Evolutionary conservation across 768 basidiomycete genomes (phyloP).

Genomic region (Lactifluus volemus): DNA sequence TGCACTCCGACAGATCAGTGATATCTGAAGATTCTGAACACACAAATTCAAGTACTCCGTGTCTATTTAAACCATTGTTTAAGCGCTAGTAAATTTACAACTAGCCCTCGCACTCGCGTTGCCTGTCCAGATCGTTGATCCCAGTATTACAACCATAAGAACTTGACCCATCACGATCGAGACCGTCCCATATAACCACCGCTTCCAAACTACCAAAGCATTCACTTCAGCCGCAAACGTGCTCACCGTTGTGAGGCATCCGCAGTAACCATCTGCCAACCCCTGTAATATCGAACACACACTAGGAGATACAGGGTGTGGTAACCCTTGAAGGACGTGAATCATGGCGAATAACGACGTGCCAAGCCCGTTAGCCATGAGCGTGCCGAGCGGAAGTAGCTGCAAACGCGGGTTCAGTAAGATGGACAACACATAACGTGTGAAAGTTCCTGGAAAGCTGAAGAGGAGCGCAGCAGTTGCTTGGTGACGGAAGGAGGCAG

Average conservation of each 20-base stretch:
- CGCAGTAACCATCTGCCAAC: conserved; percentile 87
- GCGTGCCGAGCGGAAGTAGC: conserved; percentile 70
- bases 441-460: conserved; percentile 80
- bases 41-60: too few species aligned
- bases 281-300: conserved; percentile 75
- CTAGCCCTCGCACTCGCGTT: conserved; percentile 36
- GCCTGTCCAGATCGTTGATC: conserved; percentile 51
- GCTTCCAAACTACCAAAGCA: conserved; percentile 46
- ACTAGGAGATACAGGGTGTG: conserved; percentile 35
- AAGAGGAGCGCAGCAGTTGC: conserved; percentile 86
- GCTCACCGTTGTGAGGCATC: conserved; percentile 88
- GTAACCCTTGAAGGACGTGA: conserved; percentile 57
- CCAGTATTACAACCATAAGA: conserved; percentile 62
- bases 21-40: background rate
- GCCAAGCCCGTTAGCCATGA: conserved; percentile 64
- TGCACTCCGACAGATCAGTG: conserved; percentile 16
- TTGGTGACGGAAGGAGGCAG: conserved; percentile 58
- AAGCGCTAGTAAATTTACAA: conserved; percentile 37
- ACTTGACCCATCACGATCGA: conserved; percentile 46
- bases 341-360: conserved; percentile 76
- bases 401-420: conserved; percentile 56
- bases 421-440: conserved; percentile 71
- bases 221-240: conserved; percentile 82
- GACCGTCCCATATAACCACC: conserved; percentile 48
- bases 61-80: too few species aligned